Evolutionary conservation across 2,329 filamentous ascomycete species (phyloP), one percentile per base, ranked within the genome.

Genomic region (Cladosporium sp.): DNA sequence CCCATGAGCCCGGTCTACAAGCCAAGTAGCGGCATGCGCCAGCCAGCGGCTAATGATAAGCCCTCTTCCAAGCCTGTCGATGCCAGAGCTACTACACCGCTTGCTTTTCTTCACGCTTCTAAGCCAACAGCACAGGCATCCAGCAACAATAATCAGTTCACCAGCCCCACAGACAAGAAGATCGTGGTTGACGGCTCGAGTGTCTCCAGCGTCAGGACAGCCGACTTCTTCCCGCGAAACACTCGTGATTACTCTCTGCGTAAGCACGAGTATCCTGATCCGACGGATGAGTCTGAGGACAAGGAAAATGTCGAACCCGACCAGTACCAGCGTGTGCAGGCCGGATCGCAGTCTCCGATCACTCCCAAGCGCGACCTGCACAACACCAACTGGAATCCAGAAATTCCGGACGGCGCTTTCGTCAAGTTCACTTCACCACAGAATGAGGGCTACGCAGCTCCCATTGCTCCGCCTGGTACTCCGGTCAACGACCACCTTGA

Each of bases 1-100:
- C 68, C 68, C 7, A 70, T 67, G 65, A 70, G 68, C 46, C 68
- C 68, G 28, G 65, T 61, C 22, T 70, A 70, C 61, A 66, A 66
- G 55, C 68, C 68, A 16, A 58, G 58, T 33, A 52, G 19, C 32
- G 49, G 53, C 10, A 10, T 55, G 4, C 35, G 54, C 3, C 48
- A 55, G 37, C 28, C 22, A 32, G 11, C 32, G 22, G 43, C 10
- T 9, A 7, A 16, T 3, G 43, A 22, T 9, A 10, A 18, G 3
- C 41, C 19, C 3, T 13, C 19, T 33, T 9, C 19, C 14, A 34
- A 37, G 14, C 18, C 16, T 5, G 14, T 43, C 19, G 13, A 43
- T 9, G 32, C 9, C 9, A 50, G 48, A 37, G 40, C 38, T 6
- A 40, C 31, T 4, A 43, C 48, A 4, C 40, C 48, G 3, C 48